These are phyloP conservation scores for Fusarium tjaetaba DNA, from an alignment of 2,329 filamentous ascomycete genomes.

Conservation along the genomic window DNA sequence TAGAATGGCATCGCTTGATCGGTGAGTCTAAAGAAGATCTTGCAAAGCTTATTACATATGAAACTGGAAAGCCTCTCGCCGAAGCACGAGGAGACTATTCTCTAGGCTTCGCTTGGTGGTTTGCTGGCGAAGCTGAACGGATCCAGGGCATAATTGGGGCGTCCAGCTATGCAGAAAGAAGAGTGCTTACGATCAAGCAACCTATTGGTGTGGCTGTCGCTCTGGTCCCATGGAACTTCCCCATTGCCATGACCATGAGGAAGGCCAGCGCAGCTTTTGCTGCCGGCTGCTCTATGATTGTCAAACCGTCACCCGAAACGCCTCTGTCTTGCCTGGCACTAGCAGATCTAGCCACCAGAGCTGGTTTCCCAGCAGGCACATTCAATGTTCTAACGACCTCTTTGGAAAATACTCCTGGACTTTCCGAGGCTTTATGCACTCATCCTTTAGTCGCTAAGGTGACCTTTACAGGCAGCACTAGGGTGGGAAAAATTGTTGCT, in stretches of 20 bases:
- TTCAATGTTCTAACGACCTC: slow-evolving; percentile 62
- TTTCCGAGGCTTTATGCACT: slow-evolving; percentile 55
- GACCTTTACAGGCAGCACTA: slow-evolving; percentile 79
- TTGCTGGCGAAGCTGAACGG: slow-evolving; percentile 57
- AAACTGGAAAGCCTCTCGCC: slow-evolving; percentile 64
- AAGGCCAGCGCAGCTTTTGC: slow-evolving; percentile 67
- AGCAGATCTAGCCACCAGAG: slow-evolving; percentile 72
- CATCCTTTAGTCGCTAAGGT: slow-evolving; percentile 56
- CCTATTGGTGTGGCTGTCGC: slow-evolving; percentile 49
- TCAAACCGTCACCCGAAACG: slow-evolving; percentile 78
- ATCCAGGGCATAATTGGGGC: slow-evolving; percentile 66
- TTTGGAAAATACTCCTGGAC: slow-evolving; percentile 55
- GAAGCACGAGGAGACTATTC: slow-evolving; percentile 66
- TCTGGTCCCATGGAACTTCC: slow-evolving; percentile 66
- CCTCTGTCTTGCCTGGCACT: slow-evolving; percentile 76
- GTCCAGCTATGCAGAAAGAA: slow-evolving; percentile 53
- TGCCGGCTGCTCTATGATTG: slow-evolving; percentile 79
- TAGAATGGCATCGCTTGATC: slow-evolving; percentile 51
- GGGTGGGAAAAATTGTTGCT: slow-evolving; percentile 73
- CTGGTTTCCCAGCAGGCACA: slow-evolving; percentile 77
- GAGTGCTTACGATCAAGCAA: slow-evolving; percentile 75
- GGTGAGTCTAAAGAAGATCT: slow-evolving; percentile 49
- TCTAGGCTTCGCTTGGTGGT: slow-evolving; percentile 65
- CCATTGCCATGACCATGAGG: slow-evolving; percentile 61
- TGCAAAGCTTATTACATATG: slow-evolving; percentile 52